Evolutionary conservation across 2,329 filamentous ascomycete species (phyloP), one percentile per base, ranked within the genome.

Genomic region (Venturia effusa): DNA sequence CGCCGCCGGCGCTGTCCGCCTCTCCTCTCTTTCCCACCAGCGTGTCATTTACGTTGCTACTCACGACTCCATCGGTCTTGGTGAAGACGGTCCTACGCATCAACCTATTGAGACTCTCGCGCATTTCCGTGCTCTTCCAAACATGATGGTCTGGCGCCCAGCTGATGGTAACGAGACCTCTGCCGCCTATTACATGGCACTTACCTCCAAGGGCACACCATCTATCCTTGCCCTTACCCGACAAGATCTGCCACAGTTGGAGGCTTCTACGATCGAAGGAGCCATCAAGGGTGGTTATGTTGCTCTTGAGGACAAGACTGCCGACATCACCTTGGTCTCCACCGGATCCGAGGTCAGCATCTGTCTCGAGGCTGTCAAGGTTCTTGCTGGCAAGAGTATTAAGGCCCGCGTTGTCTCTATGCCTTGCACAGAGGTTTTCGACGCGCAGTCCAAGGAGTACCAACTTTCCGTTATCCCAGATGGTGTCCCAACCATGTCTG

Each of bases 61-160:
- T 71, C 93, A 97, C 85, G 93, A 97, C 84, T 97, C 93, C 69
- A 99, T 99, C 72, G 94, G 94, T 83, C 90, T 97, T 70, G 94
- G 94, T 79, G 94, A 99, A 82, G 94, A 99, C 74, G 94, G 94
- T 68, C 93, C 94, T 70, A 99, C 94, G 65, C 94, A 99, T 82
- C 94, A 99, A 85, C 94, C 94, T 77, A 96, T 99, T 71, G 94
- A 99, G 87, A 96, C 92, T 55, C 87, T 97, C 68, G 89, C 92
- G 66, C 94, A 97, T 81, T 97, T 97, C 91, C 93, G 94, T 77
- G 94, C 94, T 69, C 86, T 97, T 71, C 94, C 94, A 75, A 99
- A 99, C 88, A 90, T 89, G 84, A 96, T 97, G 90, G 93, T 97
- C 73, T 97, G 94, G 94, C 92, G 94, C 75, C 94, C 94, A 70